phyloP scores from a whole-genome alignment of 2,329 filamentous ascomycete genomes.

The Nakataea oryzae region DNA sequence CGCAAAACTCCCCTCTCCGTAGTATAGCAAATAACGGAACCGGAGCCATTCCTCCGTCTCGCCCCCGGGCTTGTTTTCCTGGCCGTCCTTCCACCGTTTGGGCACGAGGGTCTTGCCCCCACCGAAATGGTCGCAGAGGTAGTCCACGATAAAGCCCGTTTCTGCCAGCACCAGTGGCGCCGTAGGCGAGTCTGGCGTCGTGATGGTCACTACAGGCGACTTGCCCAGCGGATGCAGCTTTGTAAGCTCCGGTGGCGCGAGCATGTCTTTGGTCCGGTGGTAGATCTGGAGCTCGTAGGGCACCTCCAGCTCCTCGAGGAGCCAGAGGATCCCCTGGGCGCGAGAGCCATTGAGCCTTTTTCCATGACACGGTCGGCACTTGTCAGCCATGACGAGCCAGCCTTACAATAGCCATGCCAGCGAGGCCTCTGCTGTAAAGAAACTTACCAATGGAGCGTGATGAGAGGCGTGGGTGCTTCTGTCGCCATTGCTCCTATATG shows the following conservation, averaged over 20 bases:
- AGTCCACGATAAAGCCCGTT: conserved; percentile 72
- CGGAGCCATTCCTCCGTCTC: conserved; percentile 52
- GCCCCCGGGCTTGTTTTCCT: conserved; percentile 44
- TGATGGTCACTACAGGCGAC: conserved; percentile 66
- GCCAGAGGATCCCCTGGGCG: conserved; percentile 74
- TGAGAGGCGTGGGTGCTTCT: conserved; percentile 7
- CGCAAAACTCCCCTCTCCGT: conserved; percentile 78
- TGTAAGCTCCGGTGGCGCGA: conserved; percentile 69
- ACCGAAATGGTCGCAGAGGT: conserved; percentile 58
- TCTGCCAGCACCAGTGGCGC: conserved; percentile 62
- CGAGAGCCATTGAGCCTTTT: conserved; percentile 76
- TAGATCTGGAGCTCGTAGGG: conserved; percentile 73
- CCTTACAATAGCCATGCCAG: not conserved
- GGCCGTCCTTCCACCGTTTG: conserved; percentile 43
- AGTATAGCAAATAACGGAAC: conserved; percentile 67
- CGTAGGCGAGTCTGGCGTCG: conserved; percentile 21
- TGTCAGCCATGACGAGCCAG: not conserved
- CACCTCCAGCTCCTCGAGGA: conserved; percentile 72
- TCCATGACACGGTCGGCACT: not conserved
- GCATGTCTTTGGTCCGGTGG: conserved; percentile 48
- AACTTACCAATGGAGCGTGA: conserved; percentile 12
- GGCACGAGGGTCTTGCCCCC: conserved; percentile 37
- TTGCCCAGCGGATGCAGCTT: conserved; percentile 79
- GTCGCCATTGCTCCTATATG: no score
- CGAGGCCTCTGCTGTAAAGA: not conserved